Conservation (phyloP, 2,329 filamentous ascomycete species). For the Parasarocladium wereldwijsianum region DNA sequence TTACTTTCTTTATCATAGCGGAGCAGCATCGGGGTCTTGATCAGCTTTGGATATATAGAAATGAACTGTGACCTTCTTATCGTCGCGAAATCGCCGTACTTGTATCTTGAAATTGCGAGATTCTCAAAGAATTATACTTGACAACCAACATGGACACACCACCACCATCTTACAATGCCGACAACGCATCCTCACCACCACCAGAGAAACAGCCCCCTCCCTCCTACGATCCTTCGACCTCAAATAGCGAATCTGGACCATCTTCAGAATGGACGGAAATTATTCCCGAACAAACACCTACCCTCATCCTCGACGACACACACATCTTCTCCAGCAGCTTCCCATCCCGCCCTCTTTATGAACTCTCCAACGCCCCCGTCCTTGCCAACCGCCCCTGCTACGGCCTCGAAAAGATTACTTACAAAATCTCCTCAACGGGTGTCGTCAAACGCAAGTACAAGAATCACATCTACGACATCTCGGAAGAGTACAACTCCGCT, state of each 20-base stretch:
- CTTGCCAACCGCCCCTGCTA: neutral
- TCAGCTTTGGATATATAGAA: too few relatives aligned
- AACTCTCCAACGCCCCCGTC: conserved; percentile 1
- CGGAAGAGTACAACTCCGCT: neutral
- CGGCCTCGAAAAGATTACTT: conserved; percentile 5
- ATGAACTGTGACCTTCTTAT: too few relatives aligned
- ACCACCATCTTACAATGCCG: neutral
- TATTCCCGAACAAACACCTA: neutral
- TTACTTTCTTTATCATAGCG: too few relatives aligned
- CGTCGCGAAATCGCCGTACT: too few relatives aligned
- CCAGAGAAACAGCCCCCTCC: neutral
- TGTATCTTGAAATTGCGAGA: too few relatives aligned
- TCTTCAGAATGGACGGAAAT: neutral
- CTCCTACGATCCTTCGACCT: neutral
- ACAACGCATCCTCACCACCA: neutral
- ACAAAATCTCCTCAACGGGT: neutral
- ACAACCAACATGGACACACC: conserved; percentile 2
- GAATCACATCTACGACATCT: conserved; percentile 4
- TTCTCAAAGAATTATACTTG: neutral
- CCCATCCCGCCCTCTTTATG: conserved; percentile 5
- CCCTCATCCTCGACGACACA: conserved; percentile 4
- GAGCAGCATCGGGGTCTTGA: too few relatives aligned
- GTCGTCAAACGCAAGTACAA: neutral
- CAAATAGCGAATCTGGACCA: neutral
- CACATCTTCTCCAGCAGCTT: conserved; percentile 3